Conservation (phyloP, 1,139 yeast genomes). For the Taphrina pruni region DNA sequence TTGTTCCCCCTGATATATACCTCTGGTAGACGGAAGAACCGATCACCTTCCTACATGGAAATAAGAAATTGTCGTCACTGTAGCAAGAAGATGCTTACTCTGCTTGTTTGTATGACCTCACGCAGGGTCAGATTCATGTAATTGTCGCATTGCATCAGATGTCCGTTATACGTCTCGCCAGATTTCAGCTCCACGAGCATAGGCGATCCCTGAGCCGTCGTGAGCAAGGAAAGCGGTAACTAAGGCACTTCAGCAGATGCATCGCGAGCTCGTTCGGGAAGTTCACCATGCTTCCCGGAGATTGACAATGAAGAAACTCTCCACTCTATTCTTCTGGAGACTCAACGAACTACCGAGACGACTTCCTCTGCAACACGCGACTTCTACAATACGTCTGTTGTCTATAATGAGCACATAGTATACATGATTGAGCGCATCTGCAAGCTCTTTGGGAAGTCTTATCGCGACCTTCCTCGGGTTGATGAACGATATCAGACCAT, state of each 20-base stretch:
- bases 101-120: slow-evolving; percentile 76
- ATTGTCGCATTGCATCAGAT: slow-evolving; percentile 82
- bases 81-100: slow-evolving; percentile 49
- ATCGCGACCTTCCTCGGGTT: too few species aligned
- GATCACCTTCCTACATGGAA: slow-evolving; percentile 60
- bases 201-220: slow-evolving; percentile 89
- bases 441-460: background rate
- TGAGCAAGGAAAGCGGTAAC: slow-evolving; percentile 89
- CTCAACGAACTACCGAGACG: background rate
- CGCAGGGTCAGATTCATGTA: slow-evolving; percentile 93
- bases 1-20: slow-evolving; percentile 86
- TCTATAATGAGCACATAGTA: too few species aligned
- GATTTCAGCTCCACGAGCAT: slow-evolving; percentile 88
- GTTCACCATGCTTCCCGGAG: background rate
- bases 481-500: too few species aligned
- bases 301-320: background rate
- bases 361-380: too few species aligned
- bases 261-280: background rate
- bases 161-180: slow-evolving; percentile 89
- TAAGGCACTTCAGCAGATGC: slow-evolving; percentile 10
- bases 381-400: too few species aligned
- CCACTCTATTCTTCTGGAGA: background rate
- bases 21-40: slow-evolving; percentile 72
- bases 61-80: background rate
- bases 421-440: background rate